Percentiles rank a stretch among this genome's conserved stretches.
These are phyloP conservation scores for Ogataea trehaloabstinens DNA, from an alignment of 805 yeast genomes.

Conservation along the genomic window DNA sequence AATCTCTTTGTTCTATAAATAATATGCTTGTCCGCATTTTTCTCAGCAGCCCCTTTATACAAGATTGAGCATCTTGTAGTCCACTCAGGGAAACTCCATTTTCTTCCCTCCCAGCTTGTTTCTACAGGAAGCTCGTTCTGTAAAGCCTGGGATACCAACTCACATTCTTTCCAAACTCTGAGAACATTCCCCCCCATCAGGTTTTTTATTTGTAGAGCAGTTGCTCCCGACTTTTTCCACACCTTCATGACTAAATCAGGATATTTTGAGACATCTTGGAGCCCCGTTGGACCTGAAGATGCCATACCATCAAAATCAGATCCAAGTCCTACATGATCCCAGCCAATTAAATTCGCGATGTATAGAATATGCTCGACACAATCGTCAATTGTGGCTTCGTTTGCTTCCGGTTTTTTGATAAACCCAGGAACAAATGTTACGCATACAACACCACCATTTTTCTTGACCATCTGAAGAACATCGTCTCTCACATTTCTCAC, in stretches of 20 bases:
- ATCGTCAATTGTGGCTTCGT: slow-evolving; percentile 41
- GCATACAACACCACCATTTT: slow-evolving; percentile 47
- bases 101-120: slow-evolving; percentile 39
- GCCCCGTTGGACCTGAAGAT: slow-evolving; percentile 43
- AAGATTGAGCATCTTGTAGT: too few species aligned
- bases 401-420: slow-evolving; percentile 22
- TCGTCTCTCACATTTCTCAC: slow-evolving; percentile 50
- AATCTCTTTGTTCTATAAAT: too few species aligned
- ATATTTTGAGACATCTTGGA: slow-evolving; percentile 54
- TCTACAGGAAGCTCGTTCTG: slow-evolving; percentile 32
- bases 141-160: slow-evolving; percentile 26
- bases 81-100: slow-evolving; percentile 38
- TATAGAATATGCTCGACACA: slow-evolving; percentile 46
- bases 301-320: slow-evolving; percentile 56
- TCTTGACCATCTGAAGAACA: slow-evolving; percentile 36
- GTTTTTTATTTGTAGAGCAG: slow-evolving; percentile 40
- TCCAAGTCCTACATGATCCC: slow-evolving; percentile 53
- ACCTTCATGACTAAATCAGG: slow-evolving; percentile 45
- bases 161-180: slow-evolving; percentile 46
- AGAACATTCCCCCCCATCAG: slow-evolving; percentile 45
- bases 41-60: too few species aligned
- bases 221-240: slow-evolving; percentile 33
- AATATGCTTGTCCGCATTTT: too few species aligned
- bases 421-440: slow-evolving; percentile 46
- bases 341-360: slow-evolving; percentile 43